Conservation (phyloP, 306 rosid genomes). For the Aeschynomene evenia region DNA sequence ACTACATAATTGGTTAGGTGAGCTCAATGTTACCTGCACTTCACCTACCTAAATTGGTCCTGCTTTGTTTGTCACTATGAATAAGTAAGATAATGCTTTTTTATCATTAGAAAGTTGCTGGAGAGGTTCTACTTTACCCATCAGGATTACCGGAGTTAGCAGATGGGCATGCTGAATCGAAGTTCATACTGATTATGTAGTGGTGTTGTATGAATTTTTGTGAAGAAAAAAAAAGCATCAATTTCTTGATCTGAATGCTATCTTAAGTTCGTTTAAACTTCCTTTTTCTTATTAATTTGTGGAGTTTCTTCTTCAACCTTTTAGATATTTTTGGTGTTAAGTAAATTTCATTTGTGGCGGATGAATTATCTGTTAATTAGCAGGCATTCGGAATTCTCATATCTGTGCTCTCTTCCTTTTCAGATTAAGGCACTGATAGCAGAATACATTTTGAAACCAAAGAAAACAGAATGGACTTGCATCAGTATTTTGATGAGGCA, state of each 20-base stretch:
- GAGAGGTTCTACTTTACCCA: conserved; percentile 14
- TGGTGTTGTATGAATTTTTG: conserved; percentile 1
- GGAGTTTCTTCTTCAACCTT: no score
- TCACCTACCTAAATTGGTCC: conserved; percentile 22
- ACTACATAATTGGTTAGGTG: conserved; percentile 8
- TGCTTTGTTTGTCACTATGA: background rate
- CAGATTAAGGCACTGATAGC: conserved; percentile 31
- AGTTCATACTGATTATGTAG: background rate
- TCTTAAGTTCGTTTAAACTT: background rate
- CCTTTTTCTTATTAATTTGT: background rate
- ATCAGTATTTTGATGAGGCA: conserved; percentile 48
- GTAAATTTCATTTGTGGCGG: background rate
- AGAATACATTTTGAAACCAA: background rate
- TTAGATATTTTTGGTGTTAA: no score
- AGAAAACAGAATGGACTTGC: conserved; percentile 42
- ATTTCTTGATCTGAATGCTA: conserved; percentile 8
- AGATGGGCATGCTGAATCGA: background rate
- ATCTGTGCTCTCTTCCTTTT: background rate
- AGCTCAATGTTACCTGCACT: background rate
- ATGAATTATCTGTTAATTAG: conserved; percentile 2
- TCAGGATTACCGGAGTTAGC: background rate
- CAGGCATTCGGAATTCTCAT: background rate
- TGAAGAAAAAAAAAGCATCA: background rate
- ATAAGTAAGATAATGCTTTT: background rate
- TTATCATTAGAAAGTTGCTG: background rate